Evolutionary conservation across 1,139 yeast genomes (phyloP), one percentile per base, ranked within the genome.

Genomic region (Zygoascus sp.): DNA sequence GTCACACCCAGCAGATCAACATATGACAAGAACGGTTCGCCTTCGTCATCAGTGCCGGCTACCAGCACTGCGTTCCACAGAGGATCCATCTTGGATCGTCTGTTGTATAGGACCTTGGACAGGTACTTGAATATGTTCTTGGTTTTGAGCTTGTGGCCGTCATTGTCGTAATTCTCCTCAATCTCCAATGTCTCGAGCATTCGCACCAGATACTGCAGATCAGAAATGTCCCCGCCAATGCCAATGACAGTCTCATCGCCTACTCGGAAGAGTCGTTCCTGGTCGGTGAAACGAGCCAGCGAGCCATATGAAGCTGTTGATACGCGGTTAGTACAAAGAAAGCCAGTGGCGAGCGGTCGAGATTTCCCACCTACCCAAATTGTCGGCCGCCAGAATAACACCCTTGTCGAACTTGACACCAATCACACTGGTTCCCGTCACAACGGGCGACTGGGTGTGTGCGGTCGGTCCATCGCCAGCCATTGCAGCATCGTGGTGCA

Each of bases 381-480:
- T 87, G 66, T 92, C 99, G 2, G 98, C 97, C 2, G 98, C 97
- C 71, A 92, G 75, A 46, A 92, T 79, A 46, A 92, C 82, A 32
- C 99, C 99, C 57, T 85, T 86, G 56, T 86, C 75, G 70, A 81
- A 94, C 68, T 90, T 92, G 69, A 90, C 76, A 6, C 95, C 95
- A 58, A 94, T 76, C 20, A 92, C 98, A 30, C 96, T 87, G 0
- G 97, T 88, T 63, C 98, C 97, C 8, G 99, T 92, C 49, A 94
- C 88, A 58, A 87, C 84, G 40, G 99, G 99, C 61, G 81, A 87
- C 66, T 88, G 96, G 3, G 98, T 90, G 66, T 86, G 83, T 80
- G 81, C 79, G 52, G 73, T 78, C 34, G 97, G 97, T 62, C 80
- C 75, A 30, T 53, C 49, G 23, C 39, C 45, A 2, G 36, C 34